These are phyloP conservation scores for Metschnikowia similis DNA, from an alignment of 805 yeast species.

Conservation along the genomic window DNA sequence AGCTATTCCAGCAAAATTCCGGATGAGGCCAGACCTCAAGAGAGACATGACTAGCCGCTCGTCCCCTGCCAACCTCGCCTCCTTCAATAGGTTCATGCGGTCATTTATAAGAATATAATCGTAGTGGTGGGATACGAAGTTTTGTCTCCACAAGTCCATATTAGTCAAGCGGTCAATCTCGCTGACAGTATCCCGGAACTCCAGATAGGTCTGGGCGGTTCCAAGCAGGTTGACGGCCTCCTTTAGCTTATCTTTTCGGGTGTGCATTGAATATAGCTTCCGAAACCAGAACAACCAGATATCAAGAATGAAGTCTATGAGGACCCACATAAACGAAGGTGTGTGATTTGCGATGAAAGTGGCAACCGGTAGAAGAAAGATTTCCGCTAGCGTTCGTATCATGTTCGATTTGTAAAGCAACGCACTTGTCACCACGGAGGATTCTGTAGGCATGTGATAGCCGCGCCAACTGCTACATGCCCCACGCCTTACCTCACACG, in stretches of 20 bases:
- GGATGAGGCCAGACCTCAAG: conserved; percentile 73
- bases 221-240: conserved; percentile 47
- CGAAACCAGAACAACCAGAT: conserved; percentile 45
- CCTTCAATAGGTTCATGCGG: conserved; percentile 56
- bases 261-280: conserved; percentile 31
- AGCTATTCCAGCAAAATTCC: conserved; percentile 91
- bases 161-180: conserved; percentile 48
- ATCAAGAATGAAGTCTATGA: conserved; percentile 42
- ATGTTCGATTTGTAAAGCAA: background rate
- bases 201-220: conserved; percentile 55
- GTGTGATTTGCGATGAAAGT: conserved; percentile 31
- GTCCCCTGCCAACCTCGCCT: conserved; percentile 60
- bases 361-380: conserved; percentile 18
- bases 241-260: conserved; percentile 41
- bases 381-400: conserved; percentile 10
- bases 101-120: conserved; percentile 81
- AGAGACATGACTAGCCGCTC: conserved; percentile 56
- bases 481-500: background rate
- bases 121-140: conserved; percentile 74
- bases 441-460: background rate
- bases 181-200: conserved; percentile 58
- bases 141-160: conserved; percentile 65
- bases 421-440: background rate
- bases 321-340: conserved; percentile 38
- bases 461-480: background rate